Percentiles rank a stretch among this genome's conserved stretches.
These are phyloP conservation scores for Diospyros kaki DNA, from an alignment of 148 eudicot genomes.

Conservation along the genomic window DNA sequence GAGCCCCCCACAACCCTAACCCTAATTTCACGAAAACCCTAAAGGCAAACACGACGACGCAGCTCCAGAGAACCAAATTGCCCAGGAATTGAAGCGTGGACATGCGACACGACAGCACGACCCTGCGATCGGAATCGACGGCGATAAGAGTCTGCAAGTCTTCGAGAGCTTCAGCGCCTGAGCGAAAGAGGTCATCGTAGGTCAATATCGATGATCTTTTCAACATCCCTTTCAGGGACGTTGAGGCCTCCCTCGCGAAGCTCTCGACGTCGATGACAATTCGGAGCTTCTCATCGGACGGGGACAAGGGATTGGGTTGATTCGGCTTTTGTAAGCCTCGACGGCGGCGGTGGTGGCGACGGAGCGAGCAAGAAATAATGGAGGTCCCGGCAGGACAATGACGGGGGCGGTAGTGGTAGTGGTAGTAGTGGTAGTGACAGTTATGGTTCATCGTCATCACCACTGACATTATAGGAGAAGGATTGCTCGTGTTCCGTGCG, in stretches of 20 bases:
- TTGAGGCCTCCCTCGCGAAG: slow-evolving; percentile 30
- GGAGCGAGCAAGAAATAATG: slow-evolving; percentile 9
- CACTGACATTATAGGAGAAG: too few relatives aligned
- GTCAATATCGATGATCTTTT: slow-evolving; percentile 21
- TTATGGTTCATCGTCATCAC: too few relatives aligned
- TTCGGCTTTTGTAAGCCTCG: slow-evolving; percentile 16
- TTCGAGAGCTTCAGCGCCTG: slow-evolving; percentile 42
- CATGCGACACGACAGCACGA: slow-evolving; percentile 47
- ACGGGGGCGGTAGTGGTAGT: too few relatives aligned
- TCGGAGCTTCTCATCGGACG: slow-evolving; percentile 42
- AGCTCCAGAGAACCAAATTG: slow-evolving; percentile 33
- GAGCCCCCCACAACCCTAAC: slow-evolving; percentile 28
- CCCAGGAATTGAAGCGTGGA: slow-evolving; percentile 55
- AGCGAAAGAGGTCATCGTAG: slow-evolving; percentile 23
- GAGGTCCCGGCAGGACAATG: too few relatives aligned
- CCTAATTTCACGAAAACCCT: slow-evolving; percentile 44
- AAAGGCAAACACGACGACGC: slow-evolving; percentile 30
- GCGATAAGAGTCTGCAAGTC: slow-evolving; percentile 44
- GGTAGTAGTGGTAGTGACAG: too few relatives aligned
- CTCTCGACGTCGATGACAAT: slow-evolving; percentile 43
- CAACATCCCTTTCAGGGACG: slow-evolving; percentile 17
- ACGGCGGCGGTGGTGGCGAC: slow-evolving; percentile 54
- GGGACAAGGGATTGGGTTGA: slow-evolving; percentile 13
- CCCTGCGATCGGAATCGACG: slow-evolving; percentile 32
- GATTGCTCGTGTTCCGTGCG: too few relatives aligned